Conservation (phyloP, 2,329 filamentous ascomycete species). For the Lasiodiplodia citricola region DNA sequence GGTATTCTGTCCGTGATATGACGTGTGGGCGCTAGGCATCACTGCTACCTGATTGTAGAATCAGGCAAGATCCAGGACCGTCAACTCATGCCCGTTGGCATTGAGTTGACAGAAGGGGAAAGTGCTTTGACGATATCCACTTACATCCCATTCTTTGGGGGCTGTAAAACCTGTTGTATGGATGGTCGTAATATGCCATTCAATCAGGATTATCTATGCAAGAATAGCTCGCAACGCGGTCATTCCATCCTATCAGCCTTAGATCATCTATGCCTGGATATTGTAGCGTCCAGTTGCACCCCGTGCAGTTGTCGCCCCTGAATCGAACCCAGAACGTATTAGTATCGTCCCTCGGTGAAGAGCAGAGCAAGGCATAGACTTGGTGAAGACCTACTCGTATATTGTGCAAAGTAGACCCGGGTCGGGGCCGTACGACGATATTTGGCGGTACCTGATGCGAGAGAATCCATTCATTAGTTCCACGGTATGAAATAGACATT, state of each 20-base stretch:
- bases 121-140: not conserved
- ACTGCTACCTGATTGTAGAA: not conserved
- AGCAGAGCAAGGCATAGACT: not conserved
- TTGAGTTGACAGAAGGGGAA: not conserved
- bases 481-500: not conserved
- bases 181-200: not conserved
- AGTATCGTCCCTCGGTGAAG: not conserved
- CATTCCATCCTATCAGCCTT: conserved; percentile 4
- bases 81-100: not conserved
- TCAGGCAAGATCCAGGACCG: not conserved
- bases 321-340: not conserved
- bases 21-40: not conserved
- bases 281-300: not conserved
- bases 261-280: conserved; percentile 6
- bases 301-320: conserved; percentile 5
- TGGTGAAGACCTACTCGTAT: not conserved
- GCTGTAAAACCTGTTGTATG: not conserved
- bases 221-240: conserved; percentile 2
- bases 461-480: not conserved
- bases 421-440: conserved; percentile 9
- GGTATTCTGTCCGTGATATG: not conserved
- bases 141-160: not conserved
- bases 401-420: not conserved
- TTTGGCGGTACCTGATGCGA: conserved; percentile 3
- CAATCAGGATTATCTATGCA: not conserved